These are phyloP conservation scores for Coemansia sp. DNA, from an alignment of 192 early-diverging fungal genomes.

Conservation along the genomic window DNA sequence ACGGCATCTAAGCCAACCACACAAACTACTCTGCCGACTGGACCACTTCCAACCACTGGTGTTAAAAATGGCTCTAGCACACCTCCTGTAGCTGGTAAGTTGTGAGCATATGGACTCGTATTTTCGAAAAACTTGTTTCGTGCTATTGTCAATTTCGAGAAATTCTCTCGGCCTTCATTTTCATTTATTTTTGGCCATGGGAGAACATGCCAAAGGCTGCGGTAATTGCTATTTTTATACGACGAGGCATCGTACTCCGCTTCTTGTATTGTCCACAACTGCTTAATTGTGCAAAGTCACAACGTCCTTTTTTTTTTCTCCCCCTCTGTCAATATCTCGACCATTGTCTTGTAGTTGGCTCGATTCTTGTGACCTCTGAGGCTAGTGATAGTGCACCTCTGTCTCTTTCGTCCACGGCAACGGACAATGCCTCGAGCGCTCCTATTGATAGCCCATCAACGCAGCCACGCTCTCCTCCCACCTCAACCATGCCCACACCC, in stretches of 20 bases:
- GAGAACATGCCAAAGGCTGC: constrained; percentile 3
- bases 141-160: not conserved
- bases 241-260: too few species aligned
- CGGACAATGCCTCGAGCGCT: not conserved
- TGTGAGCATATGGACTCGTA: not conserved
- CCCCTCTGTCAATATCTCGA: not conserved
- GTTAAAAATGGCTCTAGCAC: not conserved
- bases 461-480: not conserved
- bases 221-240: not conserved
- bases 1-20: not conserved
- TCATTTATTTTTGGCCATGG: not conserved
- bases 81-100: not conserved
- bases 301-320: not conserved
- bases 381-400: not conserved
- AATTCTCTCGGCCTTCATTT: not conserved
- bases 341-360: constrained; percentile 5
- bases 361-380: not conserved
- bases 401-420: not conserved
- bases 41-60: not conserved
- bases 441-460: not conserved
- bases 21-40: not conserved
- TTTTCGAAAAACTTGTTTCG: not conserved
- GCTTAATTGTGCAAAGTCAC: not conserved
- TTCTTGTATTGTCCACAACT: not conserved
- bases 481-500: not conserved